Evolutionary conservation across 192 early-diverging fungal species (phyloP).

Genomic region (Coemansia sp.): DNA sequence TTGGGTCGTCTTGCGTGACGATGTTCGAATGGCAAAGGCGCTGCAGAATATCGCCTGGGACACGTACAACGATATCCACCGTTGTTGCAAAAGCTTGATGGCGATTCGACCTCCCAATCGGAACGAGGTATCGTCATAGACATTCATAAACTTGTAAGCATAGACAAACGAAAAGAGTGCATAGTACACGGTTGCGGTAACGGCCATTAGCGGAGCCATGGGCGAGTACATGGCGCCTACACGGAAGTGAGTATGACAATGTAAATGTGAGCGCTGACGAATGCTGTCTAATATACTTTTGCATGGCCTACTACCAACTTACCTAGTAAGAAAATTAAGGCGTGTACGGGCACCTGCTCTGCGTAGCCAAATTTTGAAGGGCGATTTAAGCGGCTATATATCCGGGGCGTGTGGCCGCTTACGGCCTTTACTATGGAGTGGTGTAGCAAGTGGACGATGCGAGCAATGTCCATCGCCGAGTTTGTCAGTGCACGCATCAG

Average conservation of each 20-base stretch:
- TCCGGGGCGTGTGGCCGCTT: conserved; percentile 12
- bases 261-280: background rate
- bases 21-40: conserved; percentile 12
- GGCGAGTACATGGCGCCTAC: conserved; percentile 20
- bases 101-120: conserved; percentile 19
- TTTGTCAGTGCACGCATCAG: conserved; percentile 17
- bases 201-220: conserved; percentile 20
- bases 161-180: conserved; percentile 7
- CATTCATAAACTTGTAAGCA: conserved; percentile 21
- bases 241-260: background rate
- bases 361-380: conserved; percentile 16
- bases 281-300: background rate
- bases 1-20: conserved; percentile 5
- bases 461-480: conserved; percentile 11
- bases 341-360: conserved; percentile 9
- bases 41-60: background rate
- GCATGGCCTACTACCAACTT: background rate
- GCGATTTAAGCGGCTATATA: background rate
- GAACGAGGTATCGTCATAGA: conserved; percentile 15
- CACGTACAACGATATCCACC: conserved; percentile 18
- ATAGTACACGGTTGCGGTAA: conserved; percentile 8
- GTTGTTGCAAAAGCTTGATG: conserved; percentile 12
- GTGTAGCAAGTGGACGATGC: conserved; percentile 5
- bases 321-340: conserved; percentile 15
- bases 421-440: background rate